Evolutionary conservation across 139 green algal genomes (phyloP).

Genomic region (Dunaliella sp.): DNA sequence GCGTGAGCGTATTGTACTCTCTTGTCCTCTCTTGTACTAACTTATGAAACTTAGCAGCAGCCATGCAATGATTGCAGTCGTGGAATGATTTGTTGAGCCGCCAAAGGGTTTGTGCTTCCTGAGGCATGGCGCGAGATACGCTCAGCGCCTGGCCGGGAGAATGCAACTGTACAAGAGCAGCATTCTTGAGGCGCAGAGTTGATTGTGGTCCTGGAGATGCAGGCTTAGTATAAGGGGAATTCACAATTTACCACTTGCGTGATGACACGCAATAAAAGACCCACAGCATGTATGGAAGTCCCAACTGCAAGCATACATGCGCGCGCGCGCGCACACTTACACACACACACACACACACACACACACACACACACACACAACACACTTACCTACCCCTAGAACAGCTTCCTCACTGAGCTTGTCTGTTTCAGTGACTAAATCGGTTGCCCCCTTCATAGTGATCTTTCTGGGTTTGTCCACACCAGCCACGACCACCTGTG

Average conservation of each 20-base stretch:
- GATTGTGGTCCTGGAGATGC: no score
- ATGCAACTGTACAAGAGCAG: no score
- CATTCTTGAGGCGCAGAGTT: no score
- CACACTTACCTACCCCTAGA: constrained; percentile 43
- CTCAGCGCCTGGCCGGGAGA: no score
- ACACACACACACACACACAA: neutral
- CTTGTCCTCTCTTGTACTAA: no score
- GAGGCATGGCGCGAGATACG: no score
- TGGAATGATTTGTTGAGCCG: no score
- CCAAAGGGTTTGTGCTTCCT: no score
- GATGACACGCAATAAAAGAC: neutral
- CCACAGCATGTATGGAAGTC: neutral
- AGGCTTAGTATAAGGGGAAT: neutral
- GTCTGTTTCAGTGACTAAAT: constrained; percentile 80
- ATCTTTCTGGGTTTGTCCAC: constrained; percentile 72
- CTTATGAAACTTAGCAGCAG: no score
- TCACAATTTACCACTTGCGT: neutral
- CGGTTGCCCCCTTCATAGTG: constrained; percentile 67
- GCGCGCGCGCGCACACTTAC: neutral
- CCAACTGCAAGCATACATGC: neutral
- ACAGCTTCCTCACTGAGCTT: constrained; percentile 62
- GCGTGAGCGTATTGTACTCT: no score
- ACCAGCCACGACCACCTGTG: constrained; percentile 62
- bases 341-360: neutral
- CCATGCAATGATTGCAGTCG: no score